A percentile compares a stretch with the other conserved stretches of the same genome.
These are phyloP conservation scores for Kodamaea lidongshanica DNA, from an alignment of 805 yeast genomes.

Conservation along the genomic window DNA sequence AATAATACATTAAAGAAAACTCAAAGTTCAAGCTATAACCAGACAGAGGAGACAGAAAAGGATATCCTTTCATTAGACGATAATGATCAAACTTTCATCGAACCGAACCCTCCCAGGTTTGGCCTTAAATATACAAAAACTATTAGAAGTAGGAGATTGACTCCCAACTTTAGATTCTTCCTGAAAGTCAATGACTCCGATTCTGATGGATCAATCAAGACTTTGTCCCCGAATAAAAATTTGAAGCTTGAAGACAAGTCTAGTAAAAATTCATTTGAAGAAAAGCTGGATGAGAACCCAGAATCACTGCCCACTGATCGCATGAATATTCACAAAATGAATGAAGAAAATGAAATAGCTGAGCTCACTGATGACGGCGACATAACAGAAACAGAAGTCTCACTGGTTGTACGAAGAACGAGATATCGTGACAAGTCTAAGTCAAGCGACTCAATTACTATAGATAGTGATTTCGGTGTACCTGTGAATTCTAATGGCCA, in stretches of 20 bases:
- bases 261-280: too few species aligned
- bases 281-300: neutral
- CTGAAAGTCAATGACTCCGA: conserved; percentile 9
- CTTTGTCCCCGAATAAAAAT: conserved; percentile 6
- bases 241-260: conserved; percentile 1
- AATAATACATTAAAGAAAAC: too few species aligned
- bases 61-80: too few species aligned
- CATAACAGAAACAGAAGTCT: conserved; percentile 10
- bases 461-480: conserved; percentile 28
- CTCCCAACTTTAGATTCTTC: conserved; percentile 9
- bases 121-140: conserved; percentile 10
- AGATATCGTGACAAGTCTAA: conserved; percentile 8
- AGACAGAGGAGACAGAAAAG: too few species aligned
- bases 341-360: conserved; percentile 17
- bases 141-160: conserved; percentile 5
- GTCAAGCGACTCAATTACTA: conserved; percentile 17
- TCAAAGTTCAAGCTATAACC: too few species aligned
- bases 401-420: conserved; percentile 1
- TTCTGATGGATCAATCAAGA: conserved; percentile 11
- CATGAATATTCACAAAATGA: conserved; percentile 8
- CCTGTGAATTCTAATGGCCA: conserved; percentile 20
- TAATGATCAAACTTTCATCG: too few species aligned
- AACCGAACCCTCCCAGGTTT: neutral
- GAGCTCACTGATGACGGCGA: conserved; percentile 13
- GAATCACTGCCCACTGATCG: neutral